Conservation (phyloP, 306 rosid genomes). For the Potentilla sterilis region DNA sequence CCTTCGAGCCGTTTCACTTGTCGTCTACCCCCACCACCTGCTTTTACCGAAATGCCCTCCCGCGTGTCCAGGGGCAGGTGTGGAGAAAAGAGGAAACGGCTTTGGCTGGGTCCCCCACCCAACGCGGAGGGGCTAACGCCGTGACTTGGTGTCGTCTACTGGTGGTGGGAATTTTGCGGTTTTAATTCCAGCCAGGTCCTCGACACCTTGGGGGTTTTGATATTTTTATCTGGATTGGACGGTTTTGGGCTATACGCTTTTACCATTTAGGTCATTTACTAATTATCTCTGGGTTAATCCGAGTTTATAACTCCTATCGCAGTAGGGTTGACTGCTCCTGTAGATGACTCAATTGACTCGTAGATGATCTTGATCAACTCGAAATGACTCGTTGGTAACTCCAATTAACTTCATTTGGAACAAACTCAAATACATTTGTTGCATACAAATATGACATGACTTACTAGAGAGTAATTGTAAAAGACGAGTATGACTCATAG, state of each 20-base stretch:
- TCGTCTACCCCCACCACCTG: not conserved
- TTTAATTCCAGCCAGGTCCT: not conserved
- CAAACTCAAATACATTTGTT: too few species aligned
- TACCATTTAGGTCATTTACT: not conserved
- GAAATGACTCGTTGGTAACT: too few species aligned
- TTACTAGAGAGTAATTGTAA: too few species aligned
- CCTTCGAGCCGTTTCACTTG: slow-evolving; percentile 32
- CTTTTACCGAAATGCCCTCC: slow-evolving; percentile 10
- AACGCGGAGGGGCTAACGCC: slow-evolving; percentile 49
- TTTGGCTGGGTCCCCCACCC: slow-evolving; percentile 24
- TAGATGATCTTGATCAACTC: too few species aligned
- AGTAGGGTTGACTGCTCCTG: too few species aligned
- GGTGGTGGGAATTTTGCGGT: not conserved
- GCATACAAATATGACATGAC: too few species aligned
- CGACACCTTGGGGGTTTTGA: not conserved
- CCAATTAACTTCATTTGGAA: too few species aligned
- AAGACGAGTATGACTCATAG: too few species aligned
- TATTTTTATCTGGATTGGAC: not conserved
- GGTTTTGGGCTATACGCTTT: not conserved
- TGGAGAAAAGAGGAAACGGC: not conserved
- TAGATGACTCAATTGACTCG: too few species aligned
- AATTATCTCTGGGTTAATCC: too few species aligned
- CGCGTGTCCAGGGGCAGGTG: slow-evolving; percentile 7
- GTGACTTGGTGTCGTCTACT: slow-evolving; percentile 8
- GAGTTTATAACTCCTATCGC: too few species aligned